Evolutionary conservation across 805 yeast species (phyloP).

Genomic region (Candida corydali): DNA sequence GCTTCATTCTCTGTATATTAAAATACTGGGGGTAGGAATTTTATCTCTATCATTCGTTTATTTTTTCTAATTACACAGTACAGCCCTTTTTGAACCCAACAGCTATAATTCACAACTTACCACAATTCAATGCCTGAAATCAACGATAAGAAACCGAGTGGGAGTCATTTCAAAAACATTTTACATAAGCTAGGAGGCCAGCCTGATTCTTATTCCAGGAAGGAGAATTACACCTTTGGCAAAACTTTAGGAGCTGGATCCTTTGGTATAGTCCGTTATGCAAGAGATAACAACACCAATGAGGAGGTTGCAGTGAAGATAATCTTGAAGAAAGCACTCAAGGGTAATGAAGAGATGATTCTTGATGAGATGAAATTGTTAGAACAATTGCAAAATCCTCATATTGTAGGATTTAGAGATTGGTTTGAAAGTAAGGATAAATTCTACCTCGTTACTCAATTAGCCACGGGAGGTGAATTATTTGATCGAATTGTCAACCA

Average conservation of each 20-base stretch:
- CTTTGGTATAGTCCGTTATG: conserved; percentile 97
- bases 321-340: conserved; percentile 83
- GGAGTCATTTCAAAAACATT: conserved; percentile 26
- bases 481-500: conserved; percentile 95
- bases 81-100: no score
- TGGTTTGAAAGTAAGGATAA: conserved; percentile 96
- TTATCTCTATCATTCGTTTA: no score
- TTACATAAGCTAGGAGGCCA: conserved; percentile 65
- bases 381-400: conserved; percentile 83
- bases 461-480: conserved; percentile 96
- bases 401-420: conserved; percentile 86
- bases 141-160: not conserved
- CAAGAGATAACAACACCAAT: conserved; percentile 74
- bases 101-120: no score
- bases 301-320: conserved; percentile 91
- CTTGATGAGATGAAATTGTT: conserved; percentile 94
- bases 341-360: conserved; percentile 75
- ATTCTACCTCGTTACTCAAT: conserved; percentile 94
- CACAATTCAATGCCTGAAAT: conserved; percentile 1
- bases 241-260: conserved; percentile 98
- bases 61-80: not conserved
- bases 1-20: no score
- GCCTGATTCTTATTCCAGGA: conserved; percentile 64
- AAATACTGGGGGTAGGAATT: no score
- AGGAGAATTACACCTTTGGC: conserved; percentile 70